These are phyloP conservation scores for Hemerocallis citrina DNA, from an alignment of 106 monocot genomes.

Conservation along the genomic window DNA sequence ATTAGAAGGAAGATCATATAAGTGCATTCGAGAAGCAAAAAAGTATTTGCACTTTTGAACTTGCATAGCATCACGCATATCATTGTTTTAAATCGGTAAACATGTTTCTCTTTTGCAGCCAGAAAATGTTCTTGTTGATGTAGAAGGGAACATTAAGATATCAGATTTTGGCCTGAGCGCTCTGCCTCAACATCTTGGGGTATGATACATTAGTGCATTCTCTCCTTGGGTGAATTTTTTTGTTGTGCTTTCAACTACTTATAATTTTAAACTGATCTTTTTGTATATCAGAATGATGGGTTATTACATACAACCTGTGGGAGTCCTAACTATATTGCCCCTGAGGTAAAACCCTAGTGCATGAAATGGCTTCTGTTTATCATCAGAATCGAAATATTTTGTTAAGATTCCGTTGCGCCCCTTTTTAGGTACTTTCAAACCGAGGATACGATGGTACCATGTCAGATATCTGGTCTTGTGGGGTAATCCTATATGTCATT, in stretches of 20 bases:
- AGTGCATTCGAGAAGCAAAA: no score
- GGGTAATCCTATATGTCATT: slow-evolving; percentile 82
- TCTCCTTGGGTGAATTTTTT: no score
- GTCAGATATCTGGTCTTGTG: slow-evolving; percentile 97
- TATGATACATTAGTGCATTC: slow-evolving; percentile 22
- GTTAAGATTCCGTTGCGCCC: neutral
- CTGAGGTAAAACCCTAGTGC: slow-evolving; percentile 35
- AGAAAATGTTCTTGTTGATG: slow-evolving; percentile 88
- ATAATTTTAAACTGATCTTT: no score
- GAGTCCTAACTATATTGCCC: slow-evolving; percentile 92
- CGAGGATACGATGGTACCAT: slow-evolving; percentile 84
- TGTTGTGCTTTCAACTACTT: no score
- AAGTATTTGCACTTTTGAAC: no score
- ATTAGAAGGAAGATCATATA: no score
- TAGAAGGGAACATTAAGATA: slow-evolving; percentile 75
- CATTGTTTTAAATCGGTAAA: neutral
- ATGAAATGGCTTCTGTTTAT: neutral
- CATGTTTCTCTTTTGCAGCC: slow-evolving; percentile 49
- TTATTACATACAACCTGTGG: slow-evolving; percentile 95
- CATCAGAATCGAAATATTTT: neutral
- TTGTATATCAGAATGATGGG: slow-evolving; percentile 63
- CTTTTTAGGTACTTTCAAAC: slow-evolving; percentile 63
- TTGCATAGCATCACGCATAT: no score
- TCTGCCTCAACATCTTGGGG: slow-evolving; percentile 61
- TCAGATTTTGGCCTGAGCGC: slow-evolving; percentile 94